A percentile compares a stretch with the other conserved stretches of the same genome.
Conservation (phyloP, 331 rosid species). For the Telfairia occidentalis region DNA sequence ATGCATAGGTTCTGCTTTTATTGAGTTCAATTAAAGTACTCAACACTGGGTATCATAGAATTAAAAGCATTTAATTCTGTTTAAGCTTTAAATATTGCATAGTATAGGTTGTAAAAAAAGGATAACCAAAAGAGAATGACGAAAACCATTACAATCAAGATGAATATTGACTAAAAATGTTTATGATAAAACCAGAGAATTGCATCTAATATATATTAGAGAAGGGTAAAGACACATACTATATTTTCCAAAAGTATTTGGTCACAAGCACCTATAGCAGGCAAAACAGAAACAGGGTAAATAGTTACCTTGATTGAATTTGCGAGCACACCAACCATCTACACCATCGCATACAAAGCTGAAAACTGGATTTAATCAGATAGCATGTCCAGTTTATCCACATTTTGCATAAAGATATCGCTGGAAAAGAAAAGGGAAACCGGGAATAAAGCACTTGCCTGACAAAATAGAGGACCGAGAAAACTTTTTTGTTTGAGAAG, state of each 20-base stretch:
- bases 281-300: neutral
- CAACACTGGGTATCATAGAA: neutral
- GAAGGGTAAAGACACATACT: neutral
- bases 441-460: conserved; percentile 40
- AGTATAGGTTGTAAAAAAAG: neutral
- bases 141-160: neutral
- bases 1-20: neutral
- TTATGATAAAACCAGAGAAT: neutral
- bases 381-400: conserved; percentile 9
- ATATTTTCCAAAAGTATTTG: neutral
- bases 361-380: conserved; percentile 24
- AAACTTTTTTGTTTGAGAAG: conserved; percentile 58
- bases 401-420: neutral
- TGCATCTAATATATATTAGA: neutral
- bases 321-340: conserved; percentile 92
- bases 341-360: conserved; percentile 82
- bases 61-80: neutral
- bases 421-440: conserved; percentile 9
- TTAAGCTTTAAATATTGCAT: neutral
- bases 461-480: conserved; percentile 64
- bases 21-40: neutral
- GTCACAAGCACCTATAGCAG: neutral
- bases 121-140: neutral
- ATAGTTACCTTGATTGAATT: conserved; percentile 60
- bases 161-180: neutral